A percentile compares a stretch with the other conserved stretches of the same genome.
phyloP scores from a whole-genome alignment of 2,329 filamentous ascomycete species.

The Metarhizium album region DNA sequence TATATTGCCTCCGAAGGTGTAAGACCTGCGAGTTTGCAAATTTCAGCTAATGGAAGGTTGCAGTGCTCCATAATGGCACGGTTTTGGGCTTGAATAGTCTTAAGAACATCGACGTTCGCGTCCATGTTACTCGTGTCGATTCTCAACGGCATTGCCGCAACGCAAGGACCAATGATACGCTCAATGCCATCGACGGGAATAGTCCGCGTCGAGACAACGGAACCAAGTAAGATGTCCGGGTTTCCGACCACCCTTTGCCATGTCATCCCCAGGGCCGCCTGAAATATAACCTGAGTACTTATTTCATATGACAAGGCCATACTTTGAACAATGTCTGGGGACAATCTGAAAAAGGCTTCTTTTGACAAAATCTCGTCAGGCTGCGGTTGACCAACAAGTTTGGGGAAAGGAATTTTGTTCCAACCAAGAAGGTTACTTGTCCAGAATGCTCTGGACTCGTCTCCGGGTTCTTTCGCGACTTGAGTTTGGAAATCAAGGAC shows the following conservation, averaged over 20 bases:
- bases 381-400: conserved; percentile 19
- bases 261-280: conserved; percentile 58
- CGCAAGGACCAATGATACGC: conserved; percentile 66
- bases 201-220: conserved; percentile 72
- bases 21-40: conserved; percentile 50
- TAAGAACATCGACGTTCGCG: conserved; percentile 50
- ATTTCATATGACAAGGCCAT: conserved; percentile 32
- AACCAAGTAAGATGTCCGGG: conserved; percentile 62
- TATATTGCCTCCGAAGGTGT: conserved; percentile 52
- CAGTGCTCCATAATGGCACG: conserved; percentile 54
- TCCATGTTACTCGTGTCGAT: conserved; percentile 41
- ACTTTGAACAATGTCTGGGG: conserved; percentile 14
- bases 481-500: conserved; percentile 41
- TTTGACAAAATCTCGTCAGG: conserved; percentile 9
- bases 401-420: conserved; percentile 45
- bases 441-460: conserved; percentile 55
- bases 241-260: conserved; percentile 53
- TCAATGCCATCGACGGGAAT: conserved; percentile 62
- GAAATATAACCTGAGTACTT: conserved; percentile 63
- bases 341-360: conserved; percentile 10
- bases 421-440: conserved; percentile 49
- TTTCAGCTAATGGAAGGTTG: conserved; percentile 53
- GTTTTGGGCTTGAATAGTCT: conserved; percentile 53
- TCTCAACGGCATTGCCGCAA: conserved; percentile 65
- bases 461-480: conserved; percentile 16